Evolutionary conservation across 768 basidiomycete genomes (phyloP), one percentile per base, ranked within the genome.

Genomic region (Mycena albidolilacea): DNA sequence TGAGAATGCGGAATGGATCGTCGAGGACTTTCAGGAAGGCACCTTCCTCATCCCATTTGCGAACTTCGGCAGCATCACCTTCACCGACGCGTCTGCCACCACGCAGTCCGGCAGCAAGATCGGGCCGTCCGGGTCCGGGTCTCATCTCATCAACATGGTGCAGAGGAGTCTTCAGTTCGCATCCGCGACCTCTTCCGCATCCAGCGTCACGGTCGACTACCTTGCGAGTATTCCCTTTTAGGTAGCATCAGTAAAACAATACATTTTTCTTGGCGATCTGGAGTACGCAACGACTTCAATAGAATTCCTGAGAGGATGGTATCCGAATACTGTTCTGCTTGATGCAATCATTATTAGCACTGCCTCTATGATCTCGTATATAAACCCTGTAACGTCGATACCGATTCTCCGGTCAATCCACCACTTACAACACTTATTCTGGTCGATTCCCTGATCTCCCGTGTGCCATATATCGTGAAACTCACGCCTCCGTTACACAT

Each of bases 1-100:
- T 38, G 48, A n/a, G 38, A 69, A 63, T 14, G 67, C 67, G 17
- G 67, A 67, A 30, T 67, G 65, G 65, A 67, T 67, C 38, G 65
- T 67, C 43, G 65, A 67, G 43, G 65, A 67, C 43, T 60, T 50
- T 48, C 30, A 68, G 23, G 57, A 59, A 14, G 43, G 67, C 67
- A 41, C 19, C 67, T 54, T 38, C 23, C 61, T 69, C 23, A 23
- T 69, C 17, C 68, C 60, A 11, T 69, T 69, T 37, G 68, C 68
- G 23, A 38, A 69, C 60, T 69, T 69, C 17, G 60, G 60, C 38
- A 69, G n/a, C 21, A 38, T 69, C 37, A 54, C 46, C 14, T 69
- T 69, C 41, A 69, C 50, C 37, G 48, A 35, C 19, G 68, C 68
- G 17, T 37, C 38, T 43, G 68, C 68, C 9, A 69, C 68, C 14